Evolutionary conservation across 75 land plant genomes (phyloP).

Genomic region (Cupressus sempervirens): DNA sequence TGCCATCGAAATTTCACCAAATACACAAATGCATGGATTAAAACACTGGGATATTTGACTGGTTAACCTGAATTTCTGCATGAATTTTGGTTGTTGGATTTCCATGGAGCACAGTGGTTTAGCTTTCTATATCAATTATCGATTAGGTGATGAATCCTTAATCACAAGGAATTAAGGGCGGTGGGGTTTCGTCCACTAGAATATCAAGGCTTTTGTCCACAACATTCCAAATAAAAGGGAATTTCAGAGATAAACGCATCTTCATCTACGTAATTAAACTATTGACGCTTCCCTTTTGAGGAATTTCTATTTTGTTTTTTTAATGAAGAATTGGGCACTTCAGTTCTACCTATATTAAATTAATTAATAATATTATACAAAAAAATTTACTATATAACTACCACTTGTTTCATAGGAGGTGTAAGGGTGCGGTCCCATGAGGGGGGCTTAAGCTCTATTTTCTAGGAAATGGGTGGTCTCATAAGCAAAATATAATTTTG

Average conservation of each 20-base stretch:
- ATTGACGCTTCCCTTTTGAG: no score
- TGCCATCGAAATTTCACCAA: not conserved
- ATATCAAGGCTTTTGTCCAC: not conserved
- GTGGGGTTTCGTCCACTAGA: not conserved
- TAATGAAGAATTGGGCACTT: no score
- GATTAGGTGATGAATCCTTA: not conserved
- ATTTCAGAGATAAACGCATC: not conserved
- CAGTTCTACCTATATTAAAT: no score
- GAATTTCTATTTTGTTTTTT: no score
- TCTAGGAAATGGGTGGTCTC: no score
- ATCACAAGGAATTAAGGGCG: not conserved
- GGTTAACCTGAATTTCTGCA: not conserved
- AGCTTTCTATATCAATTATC: not conserved
- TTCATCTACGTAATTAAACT: no score
- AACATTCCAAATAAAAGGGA: not conserved
- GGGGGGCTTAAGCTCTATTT: no score
- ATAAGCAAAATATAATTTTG: no score
- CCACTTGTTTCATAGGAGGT: no score
- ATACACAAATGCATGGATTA: not conserved
- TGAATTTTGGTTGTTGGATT: not conserved
- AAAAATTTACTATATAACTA: no score
- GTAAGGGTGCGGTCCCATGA: no score
- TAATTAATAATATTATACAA: no score
- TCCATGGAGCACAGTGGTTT: not conserved
- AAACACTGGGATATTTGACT: not conserved